phyloP scores from a whole-genome alignment of 495 filamentous ascomycete genomes.

The Clohesyomyces aquaticus region DNA sequence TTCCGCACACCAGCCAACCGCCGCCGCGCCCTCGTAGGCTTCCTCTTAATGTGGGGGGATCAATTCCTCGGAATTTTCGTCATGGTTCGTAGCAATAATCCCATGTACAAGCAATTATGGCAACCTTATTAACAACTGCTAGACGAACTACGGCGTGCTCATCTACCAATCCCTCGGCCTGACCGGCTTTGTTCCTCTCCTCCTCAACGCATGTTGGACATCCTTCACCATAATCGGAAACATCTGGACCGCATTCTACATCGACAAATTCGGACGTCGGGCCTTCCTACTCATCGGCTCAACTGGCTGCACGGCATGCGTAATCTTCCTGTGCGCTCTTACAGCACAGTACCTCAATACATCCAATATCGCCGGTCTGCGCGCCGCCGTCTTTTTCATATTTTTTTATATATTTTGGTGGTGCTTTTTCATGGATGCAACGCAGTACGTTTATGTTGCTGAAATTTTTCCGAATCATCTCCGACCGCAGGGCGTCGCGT shows the following conservation, averaged over 20 bases:
- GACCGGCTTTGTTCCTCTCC: conserved; percentile 52
- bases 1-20: conserved; percentile 52
- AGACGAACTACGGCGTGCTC: conserved; percentile 57
- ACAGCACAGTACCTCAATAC: conserved; percentile 52
- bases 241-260: conserved; percentile 53
- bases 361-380: conserved; percentile 52
- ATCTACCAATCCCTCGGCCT: conserved; percentile 56
- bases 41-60: conserved; percentile 35
- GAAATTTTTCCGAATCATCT: conserved; percentile 60
- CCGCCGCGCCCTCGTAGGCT: conserved; percentile 46
- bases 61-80: conserved; percentile 50
- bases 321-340: conserved; percentile 52
- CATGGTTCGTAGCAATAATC: too few relatives aligned
- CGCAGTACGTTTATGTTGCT: conserved; percentile 56
- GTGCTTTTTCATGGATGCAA: conserved; percentile 55
- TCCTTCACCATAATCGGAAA: conserved; percentile 55
- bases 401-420: conserved; percentile 55
- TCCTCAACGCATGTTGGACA: conserved; percentile 55
- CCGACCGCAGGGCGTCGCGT: conserved; percentile 53
- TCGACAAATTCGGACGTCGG: conserved; percentile 53
- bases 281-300: conserved; percentile 54
- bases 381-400: conserved; percentile 55
- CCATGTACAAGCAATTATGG: too few relatives aligned
- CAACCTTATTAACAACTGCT: too few relatives aligned
- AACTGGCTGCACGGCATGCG: conserved; percentile 47